phyloP scores from a whole-genome alignment of 2,329 filamentous ascomycete genomes.

The Phaeosphaeriaceae sp. region DNA sequence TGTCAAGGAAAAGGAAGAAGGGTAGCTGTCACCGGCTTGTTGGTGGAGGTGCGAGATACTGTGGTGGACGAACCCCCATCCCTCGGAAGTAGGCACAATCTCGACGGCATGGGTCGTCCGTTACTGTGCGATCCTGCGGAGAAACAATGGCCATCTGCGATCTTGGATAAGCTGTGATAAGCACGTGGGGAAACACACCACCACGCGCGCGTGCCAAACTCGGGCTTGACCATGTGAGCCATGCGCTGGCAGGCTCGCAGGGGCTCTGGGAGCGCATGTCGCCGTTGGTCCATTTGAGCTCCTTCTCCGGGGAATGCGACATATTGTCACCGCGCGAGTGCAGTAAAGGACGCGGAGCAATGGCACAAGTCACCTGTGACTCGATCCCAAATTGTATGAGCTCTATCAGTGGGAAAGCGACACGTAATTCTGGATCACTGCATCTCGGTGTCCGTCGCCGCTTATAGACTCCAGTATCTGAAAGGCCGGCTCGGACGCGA shows the following conservation, averaged over 20 bases:
- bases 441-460: not conserved
- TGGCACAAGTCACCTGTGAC: not conserved
- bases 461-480: not conserved
- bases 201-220: constrained; percentile 31
- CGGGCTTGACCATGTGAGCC: constrained; percentile 41
- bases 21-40: not conserved
- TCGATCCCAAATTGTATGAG: not conserved
- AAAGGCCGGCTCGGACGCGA: not conserved
- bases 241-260: constrained; percentile 23
- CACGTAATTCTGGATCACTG: not conserved
- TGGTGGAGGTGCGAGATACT: not conserved
- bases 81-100: constrained; percentile 13
- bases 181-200: constrained; percentile 41
- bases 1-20: not conserved
- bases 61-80: constrained; percentile 11
- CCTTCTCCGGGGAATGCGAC: constrained; percentile 10
- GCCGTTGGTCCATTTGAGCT: constrained; percentile 24
- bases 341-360: constrained; percentile 5
- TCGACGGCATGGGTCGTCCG: constrained; percentile 2
- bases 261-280: constrained; percentile 21
- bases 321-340: constrained; percentile 8
- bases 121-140: constrained; percentile 11
- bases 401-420: not conserved
- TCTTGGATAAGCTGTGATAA: constrained; percentile 39
- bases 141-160: constrained; percentile 23